A percentile compares a stretch with the other conserved stretches of the same genome.
Conservation (phyloP, 257 asterid genomes). For the Rubia yunnanensis region DNA sequence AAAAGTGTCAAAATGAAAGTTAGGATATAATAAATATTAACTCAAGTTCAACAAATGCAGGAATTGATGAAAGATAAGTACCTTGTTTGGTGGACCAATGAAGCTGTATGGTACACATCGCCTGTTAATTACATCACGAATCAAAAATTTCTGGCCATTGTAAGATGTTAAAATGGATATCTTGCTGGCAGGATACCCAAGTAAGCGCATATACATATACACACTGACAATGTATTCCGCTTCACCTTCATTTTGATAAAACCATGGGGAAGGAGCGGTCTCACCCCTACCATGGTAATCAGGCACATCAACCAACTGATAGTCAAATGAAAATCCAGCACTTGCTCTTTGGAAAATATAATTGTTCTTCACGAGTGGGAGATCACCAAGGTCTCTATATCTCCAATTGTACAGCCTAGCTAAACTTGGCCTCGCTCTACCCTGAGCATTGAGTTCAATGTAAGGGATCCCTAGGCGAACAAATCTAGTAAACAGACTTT, state of each 20-base stretch:
- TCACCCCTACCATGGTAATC: conserved; percentile 94
- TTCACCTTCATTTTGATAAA: conserved; percentile 98
- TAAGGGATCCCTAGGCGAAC: conserved; percentile 95
- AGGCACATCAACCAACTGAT: conserved; percentile 87
- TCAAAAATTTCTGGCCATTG: conserved; percentile 96
- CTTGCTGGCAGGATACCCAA: conserved; percentile 92
- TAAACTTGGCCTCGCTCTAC: conserved; percentile 96
- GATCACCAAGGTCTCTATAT: conserved; percentile 94
- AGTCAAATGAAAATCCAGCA: conserved; percentile 82
- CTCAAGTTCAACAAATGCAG: neutral
- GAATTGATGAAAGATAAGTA: conserved; percentile 10
- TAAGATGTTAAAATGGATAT: conserved; percentile 93
- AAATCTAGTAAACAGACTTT: conserved; percentile 92
- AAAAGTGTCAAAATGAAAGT: neutral
- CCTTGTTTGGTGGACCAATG: conserved; percentile 96
- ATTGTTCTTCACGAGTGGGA: conserved; percentile 62
- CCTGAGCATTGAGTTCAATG: conserved; percentile 97
- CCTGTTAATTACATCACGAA: conserved; percentile 90
- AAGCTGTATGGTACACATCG: conserved; percentile 85
- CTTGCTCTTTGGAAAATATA: conserved; percentile 61
- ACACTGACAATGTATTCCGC: conserved; percentile 94
- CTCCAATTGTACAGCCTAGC: conserved; percentile 97
- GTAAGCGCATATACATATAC: conserved; percentile 92
- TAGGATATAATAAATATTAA: neutral
- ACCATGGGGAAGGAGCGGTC: conserved; percentile 98